Evolutionary conservation across 2,329 filamentous ascomycete species (phyloP).

Genomic region (Grosmannia penicillata): DNA sequence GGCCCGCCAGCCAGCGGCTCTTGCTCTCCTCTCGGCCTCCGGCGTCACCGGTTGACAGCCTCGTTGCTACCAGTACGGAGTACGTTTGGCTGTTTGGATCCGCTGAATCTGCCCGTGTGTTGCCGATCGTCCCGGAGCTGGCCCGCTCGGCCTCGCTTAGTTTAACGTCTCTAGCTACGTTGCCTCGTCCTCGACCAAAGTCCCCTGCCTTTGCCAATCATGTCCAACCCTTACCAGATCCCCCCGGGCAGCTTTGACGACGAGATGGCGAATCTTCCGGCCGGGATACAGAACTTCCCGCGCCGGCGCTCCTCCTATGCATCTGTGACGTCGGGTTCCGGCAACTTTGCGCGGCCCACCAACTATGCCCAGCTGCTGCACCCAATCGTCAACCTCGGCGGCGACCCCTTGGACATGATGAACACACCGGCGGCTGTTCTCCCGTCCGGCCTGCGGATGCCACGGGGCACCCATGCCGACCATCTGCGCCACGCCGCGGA

Average conservation of each 20-base stretch:
- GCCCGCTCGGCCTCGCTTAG: too few relatives aligned
- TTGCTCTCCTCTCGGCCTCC: too few relatives aligned
- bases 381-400: conserved; percentile 10
- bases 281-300: conserved; percentile 15
- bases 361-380: conserved; percentile 37
- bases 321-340: conserved; percentile 23
- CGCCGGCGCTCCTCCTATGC: conserved; percentile 24
- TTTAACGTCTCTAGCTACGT: too few relatives aligned
- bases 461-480: not conserved
- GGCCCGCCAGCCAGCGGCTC: too few relatives aligned
- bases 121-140: too few relatives aligned
- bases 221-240: conserved; percentile 28
- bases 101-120: too few relatives aligned
- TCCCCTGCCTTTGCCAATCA: conserved; percentile 13
- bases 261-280: conserved; percentile 14
- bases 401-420: conserved; percentile 7
- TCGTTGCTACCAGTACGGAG: too few relatives aligned
- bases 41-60: too few relatives aligned
- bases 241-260: conserved; percentile 18
- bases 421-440: too few relatives aligned
- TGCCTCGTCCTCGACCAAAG: too few relatives aligned
- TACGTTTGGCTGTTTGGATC: too few relatives aligned
- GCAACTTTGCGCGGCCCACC: conserved; percentile 20
- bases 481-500: not conserved
- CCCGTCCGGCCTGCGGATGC: not conserved